Conservation (phyloP, 257 asterid species). For the Solanum medicagineum region DNA sequence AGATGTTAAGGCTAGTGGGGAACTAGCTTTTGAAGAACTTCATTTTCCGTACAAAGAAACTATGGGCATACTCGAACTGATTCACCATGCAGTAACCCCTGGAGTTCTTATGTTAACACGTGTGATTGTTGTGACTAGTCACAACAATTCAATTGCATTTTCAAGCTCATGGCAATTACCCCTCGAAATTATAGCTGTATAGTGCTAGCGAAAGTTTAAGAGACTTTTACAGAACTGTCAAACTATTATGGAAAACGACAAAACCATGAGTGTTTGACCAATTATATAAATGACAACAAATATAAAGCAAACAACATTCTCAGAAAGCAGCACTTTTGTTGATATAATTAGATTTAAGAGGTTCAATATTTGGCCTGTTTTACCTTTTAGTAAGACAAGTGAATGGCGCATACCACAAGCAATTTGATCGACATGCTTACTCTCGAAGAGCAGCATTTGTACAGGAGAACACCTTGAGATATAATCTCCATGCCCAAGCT, state of each 20-base stretch:
- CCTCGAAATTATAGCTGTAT: not conserved
- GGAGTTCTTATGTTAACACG: not conserved
- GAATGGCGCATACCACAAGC: constrained; percentile 98
- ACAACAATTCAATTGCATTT: not conserved
- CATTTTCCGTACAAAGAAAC: not conserved
- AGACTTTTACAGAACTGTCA: not conserved
- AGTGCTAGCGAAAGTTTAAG: not conserved
- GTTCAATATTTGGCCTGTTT: not conserved
- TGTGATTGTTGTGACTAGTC: not conserved
- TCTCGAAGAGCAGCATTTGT: constrained; percentile 33
- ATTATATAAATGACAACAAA: not conserved
- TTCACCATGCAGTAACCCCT: not conserved
- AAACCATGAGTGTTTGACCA: not conserved
- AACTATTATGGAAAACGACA: not conserved
- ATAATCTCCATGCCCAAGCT: constrained; percentile 74
- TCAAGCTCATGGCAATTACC: not conserved
- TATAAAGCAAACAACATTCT: not conserved
- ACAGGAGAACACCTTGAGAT: constrained; percentile 37
- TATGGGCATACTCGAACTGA: not conserved
- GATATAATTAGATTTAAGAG: not conserved
- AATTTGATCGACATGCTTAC: constrained; percentile 41
- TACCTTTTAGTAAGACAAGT: constrained; percentile 66
- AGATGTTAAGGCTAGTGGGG: not conserved
- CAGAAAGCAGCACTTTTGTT: not conserved
- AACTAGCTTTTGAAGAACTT: not conserved